Percentiles rank a stretch among this genome's conserved stretches.
These are phyloP conservation scores for Heimioporus sp. DNA, from an alignment of 768 basidiomycete species.

Conservation along the genomic window DNA sequence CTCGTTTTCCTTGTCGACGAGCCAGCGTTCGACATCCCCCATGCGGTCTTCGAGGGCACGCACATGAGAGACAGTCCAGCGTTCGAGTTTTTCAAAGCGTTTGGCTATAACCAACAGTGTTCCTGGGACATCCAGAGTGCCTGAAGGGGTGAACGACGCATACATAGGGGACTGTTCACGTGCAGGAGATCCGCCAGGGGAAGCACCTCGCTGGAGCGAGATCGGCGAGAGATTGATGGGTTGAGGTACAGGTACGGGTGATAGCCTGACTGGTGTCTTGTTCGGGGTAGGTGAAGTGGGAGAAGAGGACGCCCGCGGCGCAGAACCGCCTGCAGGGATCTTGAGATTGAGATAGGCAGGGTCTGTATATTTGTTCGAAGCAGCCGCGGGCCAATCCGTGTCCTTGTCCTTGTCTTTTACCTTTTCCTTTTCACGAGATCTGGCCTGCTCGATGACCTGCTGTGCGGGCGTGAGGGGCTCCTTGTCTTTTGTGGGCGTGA, in stretches of 20 bases:
- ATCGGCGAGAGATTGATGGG: slow-evolving; percentile 57
- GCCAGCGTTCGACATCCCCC: slow-evolving; percentile 88
- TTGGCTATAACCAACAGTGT: slow-evolving; percentile 71
- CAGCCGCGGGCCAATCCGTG: slow-evolving; percentile 56
- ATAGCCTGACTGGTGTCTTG: slow-evolving; percentile 28
- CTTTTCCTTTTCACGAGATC: slow-evolving; percentile 59
- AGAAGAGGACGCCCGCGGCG: slow-evolving; percentile 45
- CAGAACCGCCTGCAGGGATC: slow-evolving; percentile 45
- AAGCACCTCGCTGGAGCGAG: slow-evolving; percentile 50
- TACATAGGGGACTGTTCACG: slow-evolving; percentile 68
- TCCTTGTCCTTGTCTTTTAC: slow-evolving; percentile 36
- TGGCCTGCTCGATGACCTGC: slow-evolving; percentile 74
- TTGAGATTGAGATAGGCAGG: slow-evolving; percentile 57
- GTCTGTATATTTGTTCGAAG: slow-evolving; percentile 54
- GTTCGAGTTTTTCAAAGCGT: slow-evolving; percentile 86
- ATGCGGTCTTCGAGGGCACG: slow-evolving; percentile 88
- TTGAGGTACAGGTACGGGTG: slow-evolving; percentile 41
- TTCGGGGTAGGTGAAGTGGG: slow-evolving; percentile 65
- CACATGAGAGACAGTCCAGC: slow-evolving; percentile 87
- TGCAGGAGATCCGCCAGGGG: slow-evolving; percentile 36
- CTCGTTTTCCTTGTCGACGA: slow-evolving; percentile 81
- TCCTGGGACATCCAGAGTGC: slow-evolving; percentile 69
- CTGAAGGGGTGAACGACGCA: slow-evolving; percentile 69
- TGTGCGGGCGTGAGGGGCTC: slow-evolving; percentile 81
- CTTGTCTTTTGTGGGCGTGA: slow-evolving; percentile 77